phyloP scores from a whole-genome alignment of 306 rosid species.

The Citrullus amarus region DNA sequence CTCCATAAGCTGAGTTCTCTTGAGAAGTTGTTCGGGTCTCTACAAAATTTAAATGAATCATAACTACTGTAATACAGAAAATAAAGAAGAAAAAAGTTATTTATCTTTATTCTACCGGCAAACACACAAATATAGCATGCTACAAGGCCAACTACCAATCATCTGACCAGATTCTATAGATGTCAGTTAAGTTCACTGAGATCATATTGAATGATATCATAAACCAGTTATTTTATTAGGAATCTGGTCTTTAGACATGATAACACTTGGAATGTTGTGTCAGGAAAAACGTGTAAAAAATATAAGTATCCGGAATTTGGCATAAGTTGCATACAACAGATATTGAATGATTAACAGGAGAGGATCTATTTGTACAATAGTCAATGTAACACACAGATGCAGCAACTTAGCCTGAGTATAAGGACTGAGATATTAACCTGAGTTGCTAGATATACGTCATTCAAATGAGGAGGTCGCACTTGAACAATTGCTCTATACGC shows the following conservation, averaged over 20 bases:
- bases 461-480: conserved; percentile 74
- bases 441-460: conserved; percentile 81
- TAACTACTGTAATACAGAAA: not conserved
- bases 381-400: not conserved
- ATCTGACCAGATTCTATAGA: not conserved
- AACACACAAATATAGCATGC: not conserved
- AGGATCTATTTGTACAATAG: not conserved
- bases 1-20: conserved; percentile 95
- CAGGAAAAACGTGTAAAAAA: not conserved
- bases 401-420: not conserved
- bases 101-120: not conserved
- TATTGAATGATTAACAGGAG: not conserved
- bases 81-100: not conserved
- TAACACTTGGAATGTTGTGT: not conserved
- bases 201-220: not conserved
- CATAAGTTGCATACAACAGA: not conserved
- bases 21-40: conserved; percentile 91
- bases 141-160: not conserved
- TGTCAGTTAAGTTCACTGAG: not conserved
- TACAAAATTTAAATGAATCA: conserved; percentile 22
- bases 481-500: conserved; percentile 95
- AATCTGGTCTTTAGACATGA: not conserved
- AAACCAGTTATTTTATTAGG: not conserved
- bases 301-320: not conserved
- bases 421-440: conserved; percentile 39